Conservation (phyloP, 768 basidiomycete genomes). For the Phylloporus sp. region DNA sequence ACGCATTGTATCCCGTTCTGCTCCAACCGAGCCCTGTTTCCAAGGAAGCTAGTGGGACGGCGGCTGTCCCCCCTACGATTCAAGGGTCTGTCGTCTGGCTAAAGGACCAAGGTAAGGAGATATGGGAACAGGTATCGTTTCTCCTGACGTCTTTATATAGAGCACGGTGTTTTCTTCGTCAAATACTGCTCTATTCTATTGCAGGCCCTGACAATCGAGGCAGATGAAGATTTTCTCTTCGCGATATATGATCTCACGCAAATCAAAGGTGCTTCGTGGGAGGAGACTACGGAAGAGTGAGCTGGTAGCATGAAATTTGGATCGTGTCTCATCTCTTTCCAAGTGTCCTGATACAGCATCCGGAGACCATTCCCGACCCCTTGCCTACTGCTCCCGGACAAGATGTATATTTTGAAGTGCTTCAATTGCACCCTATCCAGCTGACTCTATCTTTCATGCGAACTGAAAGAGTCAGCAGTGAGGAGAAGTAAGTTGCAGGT, state of each 20-base stretch:
- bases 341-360: constrained; percentile 70
- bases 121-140: neutral
- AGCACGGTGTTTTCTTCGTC: constrained; percentile 96
- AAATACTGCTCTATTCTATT: constrained; percentile 94
- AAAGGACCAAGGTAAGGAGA: constrained; percentile 77
- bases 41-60: constrained; percentile 67
- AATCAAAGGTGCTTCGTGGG: constrained; percentile 89
- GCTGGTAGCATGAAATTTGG: constrained; percentile 19
- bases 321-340: constrained; percentile 10
- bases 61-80: constrained; percentile 74
- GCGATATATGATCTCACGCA: constrained; percentile 88
- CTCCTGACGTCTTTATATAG: constrained; percentile 37
- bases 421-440: constrained; percentile 92
- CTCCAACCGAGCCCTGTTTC: constrained; percentile 89
- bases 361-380: constrained; percentile 69
- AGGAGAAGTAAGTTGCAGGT: constrained; percentile 70
- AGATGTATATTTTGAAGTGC: constrained; percentile 91
- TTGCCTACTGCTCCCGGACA: constrained; percentile 57
- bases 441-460: constrained; percentile 95
- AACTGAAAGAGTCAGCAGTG: constrained; percentile 87
- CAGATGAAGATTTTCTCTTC: constrained; percentile 96
- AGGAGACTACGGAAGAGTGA: constrained; percentile 71
- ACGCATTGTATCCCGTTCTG: constrained; percentile 91
- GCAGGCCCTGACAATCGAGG: constrained; percentile 90
- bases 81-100: constrained; percentile 85